Evolutionary conservation across 1,284 basidiomycete species (phyloP), one percentile per base, ranked within the genome.

Genomic region (Boletus mariae): DNA sequence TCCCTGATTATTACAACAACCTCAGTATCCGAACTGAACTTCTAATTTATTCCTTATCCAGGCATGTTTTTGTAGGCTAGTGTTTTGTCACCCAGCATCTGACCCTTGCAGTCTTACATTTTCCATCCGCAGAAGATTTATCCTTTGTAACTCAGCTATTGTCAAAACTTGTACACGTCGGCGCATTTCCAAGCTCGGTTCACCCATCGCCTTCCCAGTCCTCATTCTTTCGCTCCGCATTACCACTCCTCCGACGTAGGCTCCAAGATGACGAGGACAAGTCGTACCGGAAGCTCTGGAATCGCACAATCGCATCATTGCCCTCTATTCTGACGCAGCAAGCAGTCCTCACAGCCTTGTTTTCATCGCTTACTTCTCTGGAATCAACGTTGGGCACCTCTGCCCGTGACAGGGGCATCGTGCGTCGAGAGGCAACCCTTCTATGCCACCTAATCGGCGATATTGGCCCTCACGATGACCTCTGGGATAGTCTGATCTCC

Each of bases 131-230:
- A 71, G 70, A 62, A n/a, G 55, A 62, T 28, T 10, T 78, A 25
- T 60, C 57, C 23, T 64, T 71, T 17, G 57, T 77, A 15, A 74
- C 70, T 31, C 84, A 78, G 63, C 75, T 87, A 4, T 65, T 92
- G 12, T 75, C 78, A 7, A 92, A 87, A 65, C 78, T 84, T 29
- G 81, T 79, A 41, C 83, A 81, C 53, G 67, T 84, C 23, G 87
- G 89, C 5, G 66, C 80, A 2, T 87, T 93, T 55, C 82, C 83
- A 6, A 59, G 76, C 1, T 68, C 70, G 1, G 58, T 72, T 48
- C 76, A 82, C 42, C 64, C 65, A 12, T 67, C 73, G 45, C 78
- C 77, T 46, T 83, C 78, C 4, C 87, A 81, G 56, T 75, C 77
- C 29, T 92, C 80, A 6, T 94, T 84, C 73, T 92, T 82, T 68